These are phyloP conservation scores for Pleurostoma richardsiae DNA, from an alignment of 2,329 filamentous ascomycete species.

Conservation along the genomic window DNA sequence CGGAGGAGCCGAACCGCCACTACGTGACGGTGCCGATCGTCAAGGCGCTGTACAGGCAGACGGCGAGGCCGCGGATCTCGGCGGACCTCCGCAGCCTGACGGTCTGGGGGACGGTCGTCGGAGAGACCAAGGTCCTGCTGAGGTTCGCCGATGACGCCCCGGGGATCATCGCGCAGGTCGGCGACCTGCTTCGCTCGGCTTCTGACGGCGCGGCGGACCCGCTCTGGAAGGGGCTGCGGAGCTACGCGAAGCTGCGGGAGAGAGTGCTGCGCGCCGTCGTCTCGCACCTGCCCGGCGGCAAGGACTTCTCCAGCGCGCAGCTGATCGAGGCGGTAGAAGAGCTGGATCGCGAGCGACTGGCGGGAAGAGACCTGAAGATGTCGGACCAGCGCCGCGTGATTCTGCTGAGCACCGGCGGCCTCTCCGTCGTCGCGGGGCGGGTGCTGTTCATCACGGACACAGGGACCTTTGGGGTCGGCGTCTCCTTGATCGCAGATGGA, in stretches of 20 bases:
- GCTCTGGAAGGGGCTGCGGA: background rate
- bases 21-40: background rate
- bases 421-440: background rate
- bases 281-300: background rate
- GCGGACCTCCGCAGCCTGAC: background rate
- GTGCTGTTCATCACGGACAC: background rate
- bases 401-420: background rate
- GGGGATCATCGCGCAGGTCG: background rate
- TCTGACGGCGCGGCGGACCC: too few relatives aligned
- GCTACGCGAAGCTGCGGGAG: background rate
- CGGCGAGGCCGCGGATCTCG: background rate
- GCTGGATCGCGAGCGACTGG: background rate
- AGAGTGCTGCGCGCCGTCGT: background rate
- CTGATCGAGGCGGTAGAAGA: background rate
- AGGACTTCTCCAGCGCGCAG: background rate
- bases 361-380: background rate
- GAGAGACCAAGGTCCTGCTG: background rate
- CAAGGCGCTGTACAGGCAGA: background rate
- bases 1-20: background rate
- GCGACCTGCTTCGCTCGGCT: background rate
- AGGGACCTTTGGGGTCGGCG: conserved; percentile 1
- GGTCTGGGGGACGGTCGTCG: too few relatives aligned
- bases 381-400: background rate
- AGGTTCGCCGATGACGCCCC: background rate
- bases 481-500: background rate